A percentile compares a stretch with the other conserved stretches of the same genome.
phyloP scores from a whole-genome alignment of 2,329 filamentous ascomycete species.

The Fusarium chlamydosporum region DNA sequence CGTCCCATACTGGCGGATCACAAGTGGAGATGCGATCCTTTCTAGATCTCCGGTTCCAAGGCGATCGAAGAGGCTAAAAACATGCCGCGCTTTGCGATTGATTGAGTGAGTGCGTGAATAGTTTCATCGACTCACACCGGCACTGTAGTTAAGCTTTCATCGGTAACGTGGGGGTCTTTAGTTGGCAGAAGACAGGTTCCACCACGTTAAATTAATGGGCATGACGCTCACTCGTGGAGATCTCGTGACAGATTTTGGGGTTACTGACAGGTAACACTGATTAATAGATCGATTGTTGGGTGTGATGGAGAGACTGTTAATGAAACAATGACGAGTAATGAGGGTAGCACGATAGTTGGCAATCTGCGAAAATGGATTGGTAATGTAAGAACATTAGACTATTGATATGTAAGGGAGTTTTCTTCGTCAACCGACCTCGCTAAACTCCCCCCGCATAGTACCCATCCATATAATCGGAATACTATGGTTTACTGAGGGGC shows the following conservation, averaged over 20 bases:
- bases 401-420: neutral
- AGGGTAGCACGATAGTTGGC: neutral
- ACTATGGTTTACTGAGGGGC: slow-evolving; percentile 7
- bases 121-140: slow-evolving; percentile 40
- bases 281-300: neutral
- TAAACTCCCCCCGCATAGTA: neutral
- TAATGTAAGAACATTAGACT: no score
- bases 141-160: slow-evolving; percentile 38
- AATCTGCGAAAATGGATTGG: neutral
- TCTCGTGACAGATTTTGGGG: slow-evolving; percentile 36
- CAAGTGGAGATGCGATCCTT: slow-evolving; percentile 13
- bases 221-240: slow-evolving; percentile 33
- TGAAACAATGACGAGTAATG: neutral
- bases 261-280: slow-evolving; percentile 8
- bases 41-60: slow-evolving; percentile 33
- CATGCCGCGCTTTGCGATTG: slow-evolving; percentile 40
- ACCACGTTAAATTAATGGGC: slow-evolving; percentile 26
- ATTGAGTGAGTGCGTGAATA: slow-evolving; percentile 13
- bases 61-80: slow-evolving; percentile 32
- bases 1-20: slow-evolving; percentile 32
- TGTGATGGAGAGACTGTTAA: neutral
- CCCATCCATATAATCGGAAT: slow-evolving; percentile 3
- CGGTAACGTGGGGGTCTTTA: slow-evolving; percentile 40
- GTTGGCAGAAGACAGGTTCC: slow-evolving; percentile 28
- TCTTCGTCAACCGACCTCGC: neutral